These are phyloP conservation scores for Neurospora cerealis DNA, from an alignment of 495 filamentous ascomycete species.

Conservation along the genomic window DNA sequence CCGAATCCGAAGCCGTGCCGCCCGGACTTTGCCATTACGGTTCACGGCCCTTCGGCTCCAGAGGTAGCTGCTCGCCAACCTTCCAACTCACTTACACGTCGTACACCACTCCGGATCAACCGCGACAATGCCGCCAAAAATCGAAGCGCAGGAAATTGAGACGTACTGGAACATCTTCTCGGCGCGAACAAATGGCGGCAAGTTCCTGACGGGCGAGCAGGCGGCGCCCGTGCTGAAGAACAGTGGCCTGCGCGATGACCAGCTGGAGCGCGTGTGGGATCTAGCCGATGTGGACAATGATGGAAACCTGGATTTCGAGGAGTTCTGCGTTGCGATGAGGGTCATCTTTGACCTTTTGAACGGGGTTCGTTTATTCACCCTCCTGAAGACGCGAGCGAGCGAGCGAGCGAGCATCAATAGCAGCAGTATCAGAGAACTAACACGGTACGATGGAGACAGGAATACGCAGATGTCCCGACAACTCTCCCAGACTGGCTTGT, in stretches of 20 bases:
- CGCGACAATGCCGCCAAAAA: constrained; percentile 57
- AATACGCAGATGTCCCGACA: constrained; percentile 74
- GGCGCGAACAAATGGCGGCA: constrained; percentile 68
- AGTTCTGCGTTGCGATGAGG: constrained; percentile 98
- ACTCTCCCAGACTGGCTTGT: constrained; percentile 90
- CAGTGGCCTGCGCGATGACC: constrained; percentile 82
- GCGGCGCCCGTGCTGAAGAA: constrained; percentile 94
- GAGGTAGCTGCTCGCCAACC: background rate
- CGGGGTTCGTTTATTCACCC: constrained; percentile 44
- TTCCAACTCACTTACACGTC: background rate
- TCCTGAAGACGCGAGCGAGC: background rate
- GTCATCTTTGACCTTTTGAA: constrained; percentile 95
- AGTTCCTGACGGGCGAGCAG: constrained; percentile 79
- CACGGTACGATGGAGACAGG: constrained; percentile 39
- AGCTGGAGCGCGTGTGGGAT: constrained; percentile 96
- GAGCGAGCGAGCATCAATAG: background rate
- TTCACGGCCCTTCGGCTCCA: background rate
- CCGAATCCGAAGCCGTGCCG: background rate
- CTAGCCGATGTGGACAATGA: constrained; percentile 94
- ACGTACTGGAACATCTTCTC: constrained; percentile 99
- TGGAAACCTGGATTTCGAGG: constrained; percentile 95
- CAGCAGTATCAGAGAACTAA: background rate
- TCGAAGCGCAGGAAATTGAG: constrained; percentile 92
- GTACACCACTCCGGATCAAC: background rate
- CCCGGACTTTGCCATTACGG: background rate